Evolutionary conservation across 2,329 filamentous ascomycete genomes (phyloP).

Genomic region (Hypoxylon sp.): DNA sequence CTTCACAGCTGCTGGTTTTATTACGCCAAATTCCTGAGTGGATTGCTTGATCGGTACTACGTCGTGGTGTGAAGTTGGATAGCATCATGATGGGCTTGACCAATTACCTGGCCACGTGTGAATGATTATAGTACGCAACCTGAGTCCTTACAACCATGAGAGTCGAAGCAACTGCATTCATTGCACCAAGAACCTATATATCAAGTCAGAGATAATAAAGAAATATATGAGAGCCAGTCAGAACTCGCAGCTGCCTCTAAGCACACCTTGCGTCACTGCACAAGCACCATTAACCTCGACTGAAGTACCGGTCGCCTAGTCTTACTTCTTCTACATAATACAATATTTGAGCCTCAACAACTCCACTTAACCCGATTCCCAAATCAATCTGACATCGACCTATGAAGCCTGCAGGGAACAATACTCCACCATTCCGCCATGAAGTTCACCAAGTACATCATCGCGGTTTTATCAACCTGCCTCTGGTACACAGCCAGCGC

Average conservation of each 20-base stretch:
- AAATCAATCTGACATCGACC: neutral
- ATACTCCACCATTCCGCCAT: neutral
- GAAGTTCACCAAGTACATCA: conserved; percentile 13
- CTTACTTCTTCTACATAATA: neutral
- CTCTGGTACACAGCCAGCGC: conserved; percentile 28
- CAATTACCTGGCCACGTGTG: too few relatives aligned
- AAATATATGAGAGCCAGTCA: neutral
- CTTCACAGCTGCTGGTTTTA: neutral
- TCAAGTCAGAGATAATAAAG: neutral
- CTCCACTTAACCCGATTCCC: neutral
- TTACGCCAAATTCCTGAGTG: neutral
- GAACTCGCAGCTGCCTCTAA: neutral
- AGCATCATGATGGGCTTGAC: too few relatives aligned
- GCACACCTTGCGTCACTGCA: conserved; percentile 1
- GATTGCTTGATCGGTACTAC: neutral
- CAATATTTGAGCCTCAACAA: neutral
- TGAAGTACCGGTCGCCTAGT: neutral
- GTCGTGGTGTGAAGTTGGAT: neutral
- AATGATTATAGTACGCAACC: neutral
- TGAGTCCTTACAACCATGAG: neutral
- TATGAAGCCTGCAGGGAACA: neutral
- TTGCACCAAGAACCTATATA: neutral
- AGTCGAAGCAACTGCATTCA: too few relatives aligned
- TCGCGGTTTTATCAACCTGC: conserved; percentile 2
- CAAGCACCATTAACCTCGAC: neutral